Evolutionary conservation across 148 eudicot genomes (phyloP).

Genomic region (Polygonum maritimum): DNA sequence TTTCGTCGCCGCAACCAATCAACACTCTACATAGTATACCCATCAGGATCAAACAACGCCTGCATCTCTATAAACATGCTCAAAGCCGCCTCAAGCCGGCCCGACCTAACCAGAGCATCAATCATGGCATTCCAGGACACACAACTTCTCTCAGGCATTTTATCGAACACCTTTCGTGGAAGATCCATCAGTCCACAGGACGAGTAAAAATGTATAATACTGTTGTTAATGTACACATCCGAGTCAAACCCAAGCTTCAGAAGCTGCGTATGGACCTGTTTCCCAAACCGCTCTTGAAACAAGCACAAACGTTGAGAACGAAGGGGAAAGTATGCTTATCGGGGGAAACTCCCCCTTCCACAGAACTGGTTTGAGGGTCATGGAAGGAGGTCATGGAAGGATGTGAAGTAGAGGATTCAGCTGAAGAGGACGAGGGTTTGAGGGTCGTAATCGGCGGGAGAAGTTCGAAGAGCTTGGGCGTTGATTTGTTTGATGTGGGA

Average conservation of each 20-base stretch:
- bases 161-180: constrained; percentile 52
- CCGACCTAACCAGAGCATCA: constrained; percentile 43
- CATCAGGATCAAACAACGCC: constrained; percentile 49
- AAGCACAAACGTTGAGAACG: constrained; percentile 69
- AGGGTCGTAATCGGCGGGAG: constrained; percentile 22
- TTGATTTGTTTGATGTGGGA: constrained; percentile 61
- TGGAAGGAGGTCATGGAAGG: constrained; percentile 36
- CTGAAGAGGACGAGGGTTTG: constrained; percentile 25
- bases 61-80: constrained; percentile 40
- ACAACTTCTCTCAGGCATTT: constrained; percentile 58
- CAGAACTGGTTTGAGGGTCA: no score
- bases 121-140: constrained; percentile 74
- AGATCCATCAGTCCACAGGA: constrained; percentile 44
- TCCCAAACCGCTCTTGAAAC: constrained; percentile 35
- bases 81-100: constrained; percentile 57
- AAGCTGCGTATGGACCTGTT: constrained; percentile 41
- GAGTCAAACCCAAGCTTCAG: constrained; percentile 48
- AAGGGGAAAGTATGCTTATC: constrained; percentile 72
- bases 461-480: constrained; percentile 49
- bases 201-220: constrained; percentile 54
- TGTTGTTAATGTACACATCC: constrained; percentile 51
- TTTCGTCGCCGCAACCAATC: no score
- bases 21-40: constrained; percentile 54
- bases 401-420: constrained; percentile 40
- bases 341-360: constrained; percentile 23